Evolutionary conservation across 2,329 filamentous ascomycete genomes (phyloP), one percentile per base, ranked within the genome.

Genomic region (Periconia sp.): DNA sequence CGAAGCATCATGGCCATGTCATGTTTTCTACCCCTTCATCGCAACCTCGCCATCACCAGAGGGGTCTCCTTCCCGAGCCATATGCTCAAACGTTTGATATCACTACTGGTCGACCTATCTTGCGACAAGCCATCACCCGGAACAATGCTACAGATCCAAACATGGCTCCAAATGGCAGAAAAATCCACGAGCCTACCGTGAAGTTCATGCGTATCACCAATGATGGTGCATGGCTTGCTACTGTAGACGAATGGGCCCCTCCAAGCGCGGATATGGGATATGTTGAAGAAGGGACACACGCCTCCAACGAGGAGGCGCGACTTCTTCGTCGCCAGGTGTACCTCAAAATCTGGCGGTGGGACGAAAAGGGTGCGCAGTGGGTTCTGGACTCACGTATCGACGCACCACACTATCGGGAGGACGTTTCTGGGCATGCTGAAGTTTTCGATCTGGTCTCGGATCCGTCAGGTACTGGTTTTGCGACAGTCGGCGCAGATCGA

Each of bases 151-250:
- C 93, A 0, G 89, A 91, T 54, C 78, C 90, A 59, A 95, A 91
- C 64, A 80, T 88, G 41, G 88, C 87, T 8, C 87, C 87, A 14
- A 87, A 89, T 59, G 86, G 89, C 6, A 82, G 84, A 48, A 81
- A 83, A 5, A 85, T 97, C 47, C 81, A 85, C 14, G 90, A 96
- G 62, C 93, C 94, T 0, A 84, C 88, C 56, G 83, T 96, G 45
- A 88, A 84, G 7, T 84, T 89, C 52, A 78, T 97, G 47, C 83
- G 87, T 42, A 85, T 94, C 61, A 93, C 90, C 42, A 78, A 82
- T 47, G 88, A 97, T 67, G 93, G 93, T 17, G 82, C 85, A 60
- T 97, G 93, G 92, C 82, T 99, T 53, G 92, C 89, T 5, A 97
- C 91, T 1, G 84, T 96, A 1, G 94, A 99, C 69, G 90, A 92